Base-by-base conservation (phyloP, 1,284 basidiomycete species). In the Afroboletus lepidellus region DNA sequence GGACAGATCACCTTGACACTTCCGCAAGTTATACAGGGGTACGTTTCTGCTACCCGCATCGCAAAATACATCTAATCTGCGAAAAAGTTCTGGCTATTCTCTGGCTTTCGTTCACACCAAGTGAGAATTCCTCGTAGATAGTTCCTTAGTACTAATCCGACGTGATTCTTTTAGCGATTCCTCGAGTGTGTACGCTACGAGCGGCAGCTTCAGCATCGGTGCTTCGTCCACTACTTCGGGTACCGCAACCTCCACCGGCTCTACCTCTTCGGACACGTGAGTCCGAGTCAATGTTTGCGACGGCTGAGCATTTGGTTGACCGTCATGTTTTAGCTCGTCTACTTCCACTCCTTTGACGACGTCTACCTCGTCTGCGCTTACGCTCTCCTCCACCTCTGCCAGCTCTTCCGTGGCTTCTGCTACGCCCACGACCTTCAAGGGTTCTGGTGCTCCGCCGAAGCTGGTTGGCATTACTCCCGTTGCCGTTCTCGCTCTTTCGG, bases 11-110 rank as follows among this genome's bases (percentile, higher is more conserved):
- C 68, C 0, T 38, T 88, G 23, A 48, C 54, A 0, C 60, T 87
- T 15, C 84, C 84, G 11, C 53, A 72, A 25, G 75, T 88, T 18
- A 77, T 77, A 2, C 57, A 55, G 15, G 72, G 69, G 85, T 87
- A 60, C 48, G 80, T 60, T 9, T 18, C 33, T 37, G 15, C 41
- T n/a, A 2, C 0, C 1, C 2, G 3, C 1, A 12, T 30, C 27
- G 12, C 11, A 11, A 30, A 13, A 30, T 13, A 8, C 7, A n/a
- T n/a, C n/a, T n/a, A n/a, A n/a, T n/a, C n/a, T n/a, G n/a, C n/a
- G n/a, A 20, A 6, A 27, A 30, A 47, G 44, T 43, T 63, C 50
- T 51, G 76, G 74, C 8, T 89, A 87, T 67, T 74, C 71, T 3
- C n/a, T 88, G 0, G 49, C 77, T 55, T 77, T 81, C 5, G 75